Percentiles rank a stretch among this genome's conserved stretches.
phyloP scores from a whole-genome alignment of 1,284 basidiomycete species.

The Cutaneotrichosporon daszewskae region DNA sequence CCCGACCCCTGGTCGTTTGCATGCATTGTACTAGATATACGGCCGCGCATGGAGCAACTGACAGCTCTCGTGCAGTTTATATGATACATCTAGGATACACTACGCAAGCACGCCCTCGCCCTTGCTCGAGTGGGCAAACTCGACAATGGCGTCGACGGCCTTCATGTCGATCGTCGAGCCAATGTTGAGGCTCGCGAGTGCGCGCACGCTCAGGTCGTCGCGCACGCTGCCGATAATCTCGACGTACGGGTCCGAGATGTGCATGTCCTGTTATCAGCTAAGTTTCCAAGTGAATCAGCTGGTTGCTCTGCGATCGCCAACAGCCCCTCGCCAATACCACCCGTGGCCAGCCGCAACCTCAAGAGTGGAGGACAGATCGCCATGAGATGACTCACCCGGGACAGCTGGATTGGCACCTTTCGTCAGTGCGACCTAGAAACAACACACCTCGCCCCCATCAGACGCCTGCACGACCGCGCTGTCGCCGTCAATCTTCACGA shows the following conservation, averaged over 20 bases:
- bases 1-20: constrained; percentile 14
- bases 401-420: constrained; percentile 55
- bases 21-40: constrained; percentile 14
- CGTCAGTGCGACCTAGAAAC: constrained; percentile 4
- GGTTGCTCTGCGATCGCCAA: too few species aligned
- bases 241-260: constrained; percentile 56
- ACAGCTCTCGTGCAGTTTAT: neutral
- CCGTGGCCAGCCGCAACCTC: too few species aligned
- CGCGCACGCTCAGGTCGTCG: constrained; percentile 59
- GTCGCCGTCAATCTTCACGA: constrained; percentile 57
- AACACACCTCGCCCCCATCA: constrained; percentile 60
- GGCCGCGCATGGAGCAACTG: neutral
- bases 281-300: neutral
- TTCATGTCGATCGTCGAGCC: constrained; percentile 55
- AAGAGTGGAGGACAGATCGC: neutral
- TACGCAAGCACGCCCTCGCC: constrained; percentile 36
- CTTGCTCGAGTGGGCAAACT: constrained; percentile 36
- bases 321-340: too few species aligned
- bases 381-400: constrained; percentile 44
- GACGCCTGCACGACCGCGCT: constrained; percentile 60
- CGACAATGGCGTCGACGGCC: constrained; percentile 39
- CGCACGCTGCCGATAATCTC: constrained; percentile 70
- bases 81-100: neutral
- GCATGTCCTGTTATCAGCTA: constrained; percentile 48
- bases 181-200: constrained; percentile 58